phyloP scores from a whole-genome alignment of 1,284 basidiomycete genomes.

The Mycosarcoma mackinlayi region DNA sequence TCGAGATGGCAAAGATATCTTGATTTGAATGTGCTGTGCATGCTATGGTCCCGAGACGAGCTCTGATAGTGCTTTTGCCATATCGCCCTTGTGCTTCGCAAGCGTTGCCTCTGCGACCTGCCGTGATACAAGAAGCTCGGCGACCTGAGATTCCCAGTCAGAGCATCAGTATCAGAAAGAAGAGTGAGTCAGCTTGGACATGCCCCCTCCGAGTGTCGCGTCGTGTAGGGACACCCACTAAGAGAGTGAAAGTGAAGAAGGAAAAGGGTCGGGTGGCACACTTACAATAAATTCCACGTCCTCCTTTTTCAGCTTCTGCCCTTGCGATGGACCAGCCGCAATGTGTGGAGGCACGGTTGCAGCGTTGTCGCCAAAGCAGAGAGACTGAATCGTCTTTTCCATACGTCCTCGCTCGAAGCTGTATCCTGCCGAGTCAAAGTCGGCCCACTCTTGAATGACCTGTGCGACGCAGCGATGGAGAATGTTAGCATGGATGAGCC shows the following conservation, averaged over 20 bases:
- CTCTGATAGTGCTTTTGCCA: conserved; percentile 40
- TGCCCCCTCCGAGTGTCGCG: no score
- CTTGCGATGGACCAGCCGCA: conserved; percentile 38
- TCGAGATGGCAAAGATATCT: not conserved
- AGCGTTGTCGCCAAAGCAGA: conserved; percentile 58
- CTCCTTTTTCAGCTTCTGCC: conserved; percentile 58
- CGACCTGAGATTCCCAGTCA: conserved; percentile 1
- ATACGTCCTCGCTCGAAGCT: conserved; percentile 62
- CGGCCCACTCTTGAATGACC: conserved; percentile 66
- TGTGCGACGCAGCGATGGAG: conserved; percentile 7
- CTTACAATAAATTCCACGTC: conserved; percentile 60
- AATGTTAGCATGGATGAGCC: not conserved
- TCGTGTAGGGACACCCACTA: no score
- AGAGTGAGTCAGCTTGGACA: no score
- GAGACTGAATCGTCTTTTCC: conserved; percentile 56
- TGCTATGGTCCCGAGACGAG: conserved; percentile 30
- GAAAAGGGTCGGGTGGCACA: not conserved
- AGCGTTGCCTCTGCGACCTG: conserved; percentile 47
- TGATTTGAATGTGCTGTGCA: not conserved
- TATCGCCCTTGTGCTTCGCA: conserved; percentile 46
- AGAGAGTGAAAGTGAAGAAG: not conserved
- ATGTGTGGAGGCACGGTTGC: conserved; percentile 37
- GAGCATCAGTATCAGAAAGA: not conserved
- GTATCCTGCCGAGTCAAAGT: conserved; percentile 60
- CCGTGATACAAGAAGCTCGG: conserved; percentile 44